These are phyloP conservation scores for Bipolaris gigantea DNA, from an alignment of 2,329 filamentous ascomycete species.

Conservation along the genomic window DNA sequence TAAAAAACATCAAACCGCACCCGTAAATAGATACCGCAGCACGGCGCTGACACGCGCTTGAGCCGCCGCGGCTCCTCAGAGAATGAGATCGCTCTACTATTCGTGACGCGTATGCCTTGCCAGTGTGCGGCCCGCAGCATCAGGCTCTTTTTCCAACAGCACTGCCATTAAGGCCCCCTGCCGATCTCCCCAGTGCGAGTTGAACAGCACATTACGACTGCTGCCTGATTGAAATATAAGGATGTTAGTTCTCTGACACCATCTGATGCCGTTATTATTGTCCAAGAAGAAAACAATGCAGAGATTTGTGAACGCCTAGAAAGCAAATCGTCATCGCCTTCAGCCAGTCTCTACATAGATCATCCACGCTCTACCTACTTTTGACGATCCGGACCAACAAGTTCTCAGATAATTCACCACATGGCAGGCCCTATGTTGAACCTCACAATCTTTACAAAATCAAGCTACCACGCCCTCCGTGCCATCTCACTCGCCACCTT, in stretches of 20 bases:
- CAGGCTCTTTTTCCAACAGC: conserved; percentile 4
- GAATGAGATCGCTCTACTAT: background rate
- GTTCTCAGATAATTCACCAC: background rate
- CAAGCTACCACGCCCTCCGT: conserved; percentile 26
- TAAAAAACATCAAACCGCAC: background rate
- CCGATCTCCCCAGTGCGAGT: conserved; percentile 1
- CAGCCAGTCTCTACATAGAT: background rate
- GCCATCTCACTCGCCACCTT: conserved; percentile 28
- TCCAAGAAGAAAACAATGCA: no score
- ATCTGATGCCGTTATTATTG: background rate
- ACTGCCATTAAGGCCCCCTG: conserved; percentile 16
- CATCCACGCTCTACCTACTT: background rate
- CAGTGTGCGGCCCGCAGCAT: background rate
- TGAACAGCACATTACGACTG: background rate
- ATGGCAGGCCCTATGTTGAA: conserved; percentile 24
- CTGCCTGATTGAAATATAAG: background rate
- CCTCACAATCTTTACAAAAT: conserved; percentile 29
- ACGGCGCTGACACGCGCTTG: background rate
- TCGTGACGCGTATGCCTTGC: background rate
- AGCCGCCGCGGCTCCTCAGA: background rate
- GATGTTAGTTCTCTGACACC: background rate
- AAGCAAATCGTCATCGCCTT: background rate
- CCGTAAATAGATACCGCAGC: background rate
- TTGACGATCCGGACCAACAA: background rate
- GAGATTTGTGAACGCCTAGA: background rate